phyloP scores from a whole-genome alignment of 2,329 filamentous ascomycete species.

The Allantophomopsis cytisporea region DNA sequence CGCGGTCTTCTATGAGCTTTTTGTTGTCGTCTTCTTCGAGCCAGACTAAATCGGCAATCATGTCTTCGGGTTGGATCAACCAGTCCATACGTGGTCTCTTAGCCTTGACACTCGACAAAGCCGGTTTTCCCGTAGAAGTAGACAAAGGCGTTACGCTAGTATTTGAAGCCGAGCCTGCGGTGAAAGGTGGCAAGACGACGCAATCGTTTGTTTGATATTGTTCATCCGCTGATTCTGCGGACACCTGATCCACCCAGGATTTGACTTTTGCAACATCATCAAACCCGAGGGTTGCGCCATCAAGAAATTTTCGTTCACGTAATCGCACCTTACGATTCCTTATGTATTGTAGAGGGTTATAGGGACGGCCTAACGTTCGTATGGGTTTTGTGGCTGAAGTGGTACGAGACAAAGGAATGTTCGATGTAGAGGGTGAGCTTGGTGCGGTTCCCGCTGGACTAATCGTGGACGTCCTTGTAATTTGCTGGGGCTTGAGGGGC shows the following conservation, averaged over 20 bases:
- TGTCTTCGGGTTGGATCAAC: slow-evolving; percentile 69
- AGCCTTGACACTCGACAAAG: slow-evolving; percentile 30
- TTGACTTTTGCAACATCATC: slow-evolving; percentile 57
- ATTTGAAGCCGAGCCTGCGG: slow-evolving; percentile 7
- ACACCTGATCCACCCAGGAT: slow-evolving; percentile 62
- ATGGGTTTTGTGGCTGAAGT: slow-evolving; percentile 21
- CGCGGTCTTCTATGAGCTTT: slow-evolving; percentile 63
- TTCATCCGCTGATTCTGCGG: slow-evolving; percentile 8
- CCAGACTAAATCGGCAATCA: slow-evolving; percentile 87
- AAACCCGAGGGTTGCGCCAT: slow-evolving; percentile 67
- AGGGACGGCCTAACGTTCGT: slow-evolving; percentile 47
- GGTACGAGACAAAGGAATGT: slow-evolving; percentile 18
- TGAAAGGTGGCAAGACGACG: slow-evolving; percentile 24
- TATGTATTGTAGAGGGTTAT: slow-evolving; percentile 88
- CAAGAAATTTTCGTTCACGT: slow-evolving; percentile 60
- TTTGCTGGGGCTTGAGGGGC: slow-evolving; percentile 42
- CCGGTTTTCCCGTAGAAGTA: slow-evolving; percentile 24
- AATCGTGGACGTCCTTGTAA: slow-evolving; percentile 23
- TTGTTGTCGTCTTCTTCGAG: slow-evolving; percentile 74
- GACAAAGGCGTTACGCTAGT: slow-evolving; percentile 10
- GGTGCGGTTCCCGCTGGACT: slow-evolving; percentile 21
- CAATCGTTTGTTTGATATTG: slow-evolving; percentile 17
- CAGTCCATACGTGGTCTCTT: slow-evolving; percentile 72
- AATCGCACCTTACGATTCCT: slow-evolving; percentile 79
- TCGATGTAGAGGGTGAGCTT: slow-evolving; percentile 23